Conservation (phyloP, 1,284 basidiomycete species). For the Cutaneotrichosporon mucoides region DNA sequence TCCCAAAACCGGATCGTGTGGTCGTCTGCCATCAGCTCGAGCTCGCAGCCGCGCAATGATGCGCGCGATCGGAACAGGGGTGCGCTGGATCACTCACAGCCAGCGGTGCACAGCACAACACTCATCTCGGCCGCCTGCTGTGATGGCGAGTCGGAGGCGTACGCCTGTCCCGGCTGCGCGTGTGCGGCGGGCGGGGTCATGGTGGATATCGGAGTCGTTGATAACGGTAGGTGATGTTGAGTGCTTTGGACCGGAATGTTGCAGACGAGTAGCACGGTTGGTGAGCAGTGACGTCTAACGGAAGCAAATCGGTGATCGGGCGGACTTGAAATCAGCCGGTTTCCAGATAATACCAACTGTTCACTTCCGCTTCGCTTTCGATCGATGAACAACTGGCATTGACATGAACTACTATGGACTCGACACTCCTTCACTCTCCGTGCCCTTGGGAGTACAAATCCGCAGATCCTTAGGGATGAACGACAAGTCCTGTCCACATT, state of each 20-base stretch:
- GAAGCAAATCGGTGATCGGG: neutral
- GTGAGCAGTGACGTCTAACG: neutral
- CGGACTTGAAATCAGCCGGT: neutral
- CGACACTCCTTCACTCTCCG: too few species aligned
- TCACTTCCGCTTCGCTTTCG: too few species aligned
- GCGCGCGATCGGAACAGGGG: too few species aligned
- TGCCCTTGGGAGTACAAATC: too few species aligned
- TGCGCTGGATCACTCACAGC: too few species aligned
- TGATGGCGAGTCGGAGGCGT: slow-evolving; percentile 24
- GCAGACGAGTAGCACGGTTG: neutral
- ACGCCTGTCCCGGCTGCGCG: slow-evolving; percentile 2
- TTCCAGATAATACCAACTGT: too few species aligned
- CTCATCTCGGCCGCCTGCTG: slow-evolving; percentile 52
- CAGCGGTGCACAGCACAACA: slow-evolving; percentile 56
- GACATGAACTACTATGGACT: too few species aligned
- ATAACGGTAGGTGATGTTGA: neutral
- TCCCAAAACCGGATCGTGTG: slow-evolving; percentile 99
- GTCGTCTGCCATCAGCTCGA: slow-evolving; percentile 57
- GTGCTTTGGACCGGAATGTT: neutral
- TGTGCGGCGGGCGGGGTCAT: neutral
- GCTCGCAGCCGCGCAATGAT: slow-evolving; percentile 3
- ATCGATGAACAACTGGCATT: too few species aligned
- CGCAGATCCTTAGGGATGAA: too few species aligned
- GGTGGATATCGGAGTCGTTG: too few species aligned
- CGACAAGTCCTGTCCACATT: too few species aligned